Conservation (phyloP, 1,284 basidiomycete species). For the Ustilago esculenta region DNA sequence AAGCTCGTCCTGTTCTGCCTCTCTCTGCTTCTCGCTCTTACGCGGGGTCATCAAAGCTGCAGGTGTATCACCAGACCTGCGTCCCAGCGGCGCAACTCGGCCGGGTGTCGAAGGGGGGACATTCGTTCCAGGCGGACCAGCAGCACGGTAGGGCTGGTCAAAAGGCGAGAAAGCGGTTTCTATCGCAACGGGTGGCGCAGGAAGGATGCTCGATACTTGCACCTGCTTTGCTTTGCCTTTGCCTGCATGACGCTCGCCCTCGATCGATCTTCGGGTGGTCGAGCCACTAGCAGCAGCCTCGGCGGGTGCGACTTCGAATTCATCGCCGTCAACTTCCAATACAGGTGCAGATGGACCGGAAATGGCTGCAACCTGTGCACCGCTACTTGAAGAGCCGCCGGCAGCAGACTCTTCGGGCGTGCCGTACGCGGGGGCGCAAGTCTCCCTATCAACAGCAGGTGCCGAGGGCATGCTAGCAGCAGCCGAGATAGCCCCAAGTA, state of each 20-base stretch:
- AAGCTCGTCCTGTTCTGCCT: conserved; percentile 39
- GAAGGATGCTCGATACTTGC: conserved; percentile 7
- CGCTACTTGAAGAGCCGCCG: conserved; percentile 3
- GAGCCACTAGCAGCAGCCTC: background rate
- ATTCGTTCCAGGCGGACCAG: conserved; percentile 9
- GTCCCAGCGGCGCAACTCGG: no score
- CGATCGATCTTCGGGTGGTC: background rate
- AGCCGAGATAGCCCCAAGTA: conserved; percentile 43
- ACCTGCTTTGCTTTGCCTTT: conserved; percentile 34
- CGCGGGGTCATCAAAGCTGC: conserved; percentile 4
- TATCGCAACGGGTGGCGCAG: conserved; percentile 41
- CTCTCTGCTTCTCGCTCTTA: conserved; percentile 38
- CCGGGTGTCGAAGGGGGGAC: conserved; percentile 3
- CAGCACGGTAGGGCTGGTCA: conserved; percentile 46
- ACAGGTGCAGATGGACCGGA: conserved; percentile 42
- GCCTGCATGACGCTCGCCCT: background rate
- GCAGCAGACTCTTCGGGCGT: background rate
- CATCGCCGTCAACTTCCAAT: conserved; percentile 46
- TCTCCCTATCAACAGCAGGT: conserved; percentile 13
- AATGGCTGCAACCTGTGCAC: background rate
- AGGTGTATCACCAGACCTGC: no score
- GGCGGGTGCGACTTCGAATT: conserved; percentile 37
- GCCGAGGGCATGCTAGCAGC: conserved; percentile 44
- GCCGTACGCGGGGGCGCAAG: conserved; percentile 37
- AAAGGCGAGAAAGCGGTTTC: conserved; percentile 50